Evolutionary conservation across 805 yeast genomes (phyloP).

Genomic region (Vanderwaltozyma yarrowii): DNA sequence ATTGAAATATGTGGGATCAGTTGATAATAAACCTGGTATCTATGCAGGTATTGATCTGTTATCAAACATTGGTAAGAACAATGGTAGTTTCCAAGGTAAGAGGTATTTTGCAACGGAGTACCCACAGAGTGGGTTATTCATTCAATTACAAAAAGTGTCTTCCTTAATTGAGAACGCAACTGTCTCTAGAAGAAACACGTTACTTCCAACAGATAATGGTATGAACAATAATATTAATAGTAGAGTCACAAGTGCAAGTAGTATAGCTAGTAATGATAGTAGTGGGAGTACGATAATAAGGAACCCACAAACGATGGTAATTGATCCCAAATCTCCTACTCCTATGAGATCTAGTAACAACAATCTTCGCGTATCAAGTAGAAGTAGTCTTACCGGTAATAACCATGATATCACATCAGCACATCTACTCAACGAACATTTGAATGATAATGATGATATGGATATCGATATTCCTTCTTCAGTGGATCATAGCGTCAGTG

Average conservation of each 20-base stretch:
- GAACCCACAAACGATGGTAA: constrained; percentile 1
- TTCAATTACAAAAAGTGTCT: constrained; percentile 42
- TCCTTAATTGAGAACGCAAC: constrained; percentile 14
- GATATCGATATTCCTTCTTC: constrained; percentile 11
- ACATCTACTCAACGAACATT: not conserved
- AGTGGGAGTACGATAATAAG: constrained; percentile 7
- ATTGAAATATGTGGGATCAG: constrained; percentile 60
- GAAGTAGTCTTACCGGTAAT: not conserved
- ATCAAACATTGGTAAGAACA: constrained; percentile 68
- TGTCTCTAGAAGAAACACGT: constrained; percentile 12
- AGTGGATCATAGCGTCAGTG: constrained; percentile 2
- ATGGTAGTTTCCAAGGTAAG: constrained; percentile 69
- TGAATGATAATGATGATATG: constrained; percentile 5
- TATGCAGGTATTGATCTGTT: constrained; percentile 83
- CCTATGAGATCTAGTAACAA: constrained; percentile 8
- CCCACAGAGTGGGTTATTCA: constrained; percentile 67
- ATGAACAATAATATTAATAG: not conserved
- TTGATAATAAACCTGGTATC: constrained; percentile 59
- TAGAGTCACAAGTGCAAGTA: constrained; percentile 7
- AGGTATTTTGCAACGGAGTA: constrained; percentile 54
- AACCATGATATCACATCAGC: not conserved
- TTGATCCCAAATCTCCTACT: constrained; percentile 12
- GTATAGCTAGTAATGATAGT: constrained; percentile 9
- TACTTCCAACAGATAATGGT: not conserved
- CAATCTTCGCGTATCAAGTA: not conserved